Evolutionary conservation across 495 filamentous ascomycete species (phyloP).

Genomic region (Penicilliopsis zonata): DNA sequence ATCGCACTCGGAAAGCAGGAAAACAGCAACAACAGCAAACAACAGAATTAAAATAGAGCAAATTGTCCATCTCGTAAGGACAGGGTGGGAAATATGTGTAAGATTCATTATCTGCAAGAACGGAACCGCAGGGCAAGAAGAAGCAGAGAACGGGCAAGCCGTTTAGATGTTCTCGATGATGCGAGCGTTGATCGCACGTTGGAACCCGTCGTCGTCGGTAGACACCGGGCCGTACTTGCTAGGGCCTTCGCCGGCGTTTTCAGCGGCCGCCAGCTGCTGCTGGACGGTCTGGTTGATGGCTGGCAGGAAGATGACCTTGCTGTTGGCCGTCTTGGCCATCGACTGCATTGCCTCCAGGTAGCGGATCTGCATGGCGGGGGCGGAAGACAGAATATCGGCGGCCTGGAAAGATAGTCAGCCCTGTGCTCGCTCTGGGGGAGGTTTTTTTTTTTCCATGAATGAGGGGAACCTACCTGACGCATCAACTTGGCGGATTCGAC

Average conservation of each 20-base stretch:
- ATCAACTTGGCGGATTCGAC: constrained; percentile 96
- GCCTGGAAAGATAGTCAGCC: constrained; percentile 28
- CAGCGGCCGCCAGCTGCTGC: constrained; percentile 37
- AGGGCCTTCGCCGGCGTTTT: constrained; percentile 46
- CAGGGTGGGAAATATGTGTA: no score
- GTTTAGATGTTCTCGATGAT: constrained; percentile 80
- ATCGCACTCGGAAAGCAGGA: constrained; percentile 17
- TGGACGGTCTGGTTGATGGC: constrained; percentile 37
- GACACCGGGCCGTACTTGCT: constrained; percentile 34
- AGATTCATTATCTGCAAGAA: no score
- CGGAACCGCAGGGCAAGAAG: no score
- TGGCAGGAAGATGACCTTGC: constrained; percentile 95
- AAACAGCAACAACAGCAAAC: neutral
- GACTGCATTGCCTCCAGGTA: constrained; percentile 99
- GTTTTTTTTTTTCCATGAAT: neutral
- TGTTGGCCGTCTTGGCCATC: constrained; percentile 93
- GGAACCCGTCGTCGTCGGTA: constrained; percentile 48
- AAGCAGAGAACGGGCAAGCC: no score
- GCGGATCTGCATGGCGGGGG: constrained; percentile 97
- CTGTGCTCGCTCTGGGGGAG: no score
- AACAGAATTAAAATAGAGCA: neutral
- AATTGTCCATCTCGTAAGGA: no score
- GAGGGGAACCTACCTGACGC: constrained; percentile 46
- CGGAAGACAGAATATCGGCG: constrained; percentile 85
- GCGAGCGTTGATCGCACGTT: constrained; percentile 71